phyloP scores from a whole-genome alignment of 148 eudicot genomes.

The Dianthus caryophyllus region DNA sequence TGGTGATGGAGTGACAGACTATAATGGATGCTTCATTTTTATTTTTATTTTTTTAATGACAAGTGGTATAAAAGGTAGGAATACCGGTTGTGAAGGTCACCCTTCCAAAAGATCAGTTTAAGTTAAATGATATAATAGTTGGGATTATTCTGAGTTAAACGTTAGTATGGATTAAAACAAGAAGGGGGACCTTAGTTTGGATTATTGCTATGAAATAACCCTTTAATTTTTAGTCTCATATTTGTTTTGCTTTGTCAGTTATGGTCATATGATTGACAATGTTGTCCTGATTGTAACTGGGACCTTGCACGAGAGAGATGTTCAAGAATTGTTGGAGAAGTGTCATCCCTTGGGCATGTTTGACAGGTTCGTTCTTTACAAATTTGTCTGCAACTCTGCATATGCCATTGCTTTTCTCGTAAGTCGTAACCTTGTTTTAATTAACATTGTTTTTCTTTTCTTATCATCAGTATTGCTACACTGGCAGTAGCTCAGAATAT shows the following conservation, averaged over 20 bases:
- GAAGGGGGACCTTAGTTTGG: no score
- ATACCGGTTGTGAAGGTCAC: no score
- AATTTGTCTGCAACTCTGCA: neutral
- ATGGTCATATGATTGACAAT: constrained; percentile 98
- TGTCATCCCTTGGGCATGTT: constrained; percentile 98
- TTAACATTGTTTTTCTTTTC: constrained; percentile 11
- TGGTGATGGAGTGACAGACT: no score
- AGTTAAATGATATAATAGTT: no score
- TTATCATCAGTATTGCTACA: constrained; percentile 72
- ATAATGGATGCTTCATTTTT: no score
- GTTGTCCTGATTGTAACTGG: constrained; percentile 97
- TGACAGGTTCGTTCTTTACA: constrained; percentile 56
- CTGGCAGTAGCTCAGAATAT: constrained; percentile 97
- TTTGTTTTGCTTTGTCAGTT: constrained; percentile 32
- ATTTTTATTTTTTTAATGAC: no score
- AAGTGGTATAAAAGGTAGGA: no score
- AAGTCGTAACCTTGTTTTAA: constrained; percentile 10
- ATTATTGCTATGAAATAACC: no score
- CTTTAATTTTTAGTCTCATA: neutral
- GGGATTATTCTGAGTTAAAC: no score
- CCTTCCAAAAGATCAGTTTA: no score
- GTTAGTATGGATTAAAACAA: no score
- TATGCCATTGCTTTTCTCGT: neutral
- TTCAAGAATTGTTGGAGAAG: constrained; percentile 90
- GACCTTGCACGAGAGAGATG: constrained; percentile 98